Evolutionary conservation across 2,329 filamentous ascomycete genomes (phyloP), one percentile per base, ranked within the genome.

Genomic region (Fusarium xylarioides): DNA sequence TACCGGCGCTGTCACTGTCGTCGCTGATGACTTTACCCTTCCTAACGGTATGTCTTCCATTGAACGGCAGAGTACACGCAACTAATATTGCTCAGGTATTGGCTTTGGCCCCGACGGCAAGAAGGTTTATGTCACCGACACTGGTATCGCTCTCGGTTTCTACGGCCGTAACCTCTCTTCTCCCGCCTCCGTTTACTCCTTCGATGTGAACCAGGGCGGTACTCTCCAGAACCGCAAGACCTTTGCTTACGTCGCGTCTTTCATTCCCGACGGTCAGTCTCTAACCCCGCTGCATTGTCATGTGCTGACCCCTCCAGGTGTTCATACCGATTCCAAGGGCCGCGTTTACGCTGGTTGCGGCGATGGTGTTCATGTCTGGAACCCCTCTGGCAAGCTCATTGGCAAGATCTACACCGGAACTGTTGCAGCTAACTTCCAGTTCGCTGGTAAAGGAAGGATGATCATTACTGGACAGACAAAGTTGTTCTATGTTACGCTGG

Each of bases 101-200:
- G 84, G 83, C 8, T 91, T 91, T 74, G 87, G 85, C 1, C 89
- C 88, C 0, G 84, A 86, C 63, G 86, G 88, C 21, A 79, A 80
- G 28, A 82, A 84, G 28, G 80, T 86, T 5, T 91, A 91, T 68
- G 80, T 91, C 19, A 86, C 88, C 10, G 89, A 91, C 75, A 89
- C 86, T 0, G 90, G 89, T 4, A 83, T 73, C 10, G 53, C 52
- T 30, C 82, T 81, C 26, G 84, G 79, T 0, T 83, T 84, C 46
- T 82, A 80, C 53, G 86, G 86, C 19, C 77, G 77, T 28, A 84
- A 86, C 47, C 74, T 80, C 5, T 81, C 83, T 1, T 77, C 81
- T 8, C 84, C 86, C 0, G 79, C 86, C 4, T 84, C 84, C 18
- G 83, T 90, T 40, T 87, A 87, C 69, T 83, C 83, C 5, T 87